Percentiles rank a stretch among this genome's conserved stretches.
These are phyloP conservation scores for Butyriboletus appendiculatus DNA, from an alignment of 1,284 basidiomycete genomes.

Conservation along the genomic window DNA sequence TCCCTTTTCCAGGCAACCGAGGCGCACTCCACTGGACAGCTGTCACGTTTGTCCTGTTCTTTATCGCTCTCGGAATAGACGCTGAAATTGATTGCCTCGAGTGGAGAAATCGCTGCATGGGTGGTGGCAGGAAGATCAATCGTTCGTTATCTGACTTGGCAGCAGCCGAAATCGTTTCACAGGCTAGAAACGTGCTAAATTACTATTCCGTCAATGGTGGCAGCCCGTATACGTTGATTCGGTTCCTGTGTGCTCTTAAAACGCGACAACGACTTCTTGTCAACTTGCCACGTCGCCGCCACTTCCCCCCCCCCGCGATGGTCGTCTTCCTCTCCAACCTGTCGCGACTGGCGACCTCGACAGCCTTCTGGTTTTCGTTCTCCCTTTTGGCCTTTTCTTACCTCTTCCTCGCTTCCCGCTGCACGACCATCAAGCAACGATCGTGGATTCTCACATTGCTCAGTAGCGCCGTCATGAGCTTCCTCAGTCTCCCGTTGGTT, in stretches of 20 bases:
- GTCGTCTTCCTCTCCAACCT: slow-evolving; percentile 18
- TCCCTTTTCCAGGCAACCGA: slow-evolving; percentile 2
- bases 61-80: background rate
- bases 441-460: slow-evolving; percentile 57
- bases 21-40: background rate
- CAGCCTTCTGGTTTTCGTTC: slow-evolving; percentile 27
- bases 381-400: slow-evolving; percentile 36
- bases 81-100: background rate
- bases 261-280: slow-evolving; percentile 7
- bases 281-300: slow-evolving; percentile 26
- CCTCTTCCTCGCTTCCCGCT: slow-evolving; percentile 36
- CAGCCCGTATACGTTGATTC: slow-evolving; percentile 11
- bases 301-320: slow-evolving; percentile 20
- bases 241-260: slow-evolving; percentile 27
- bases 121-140: slow-evolving; percentile 6
- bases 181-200: slow-evolving; percentile 25
- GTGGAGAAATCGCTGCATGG: slow-evolving; percentile 15
- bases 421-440: slow-evolving; percentile 42
- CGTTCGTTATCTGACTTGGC: slow-evolving; percentile 19
- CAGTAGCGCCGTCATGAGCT: slow-evolving; percentile 46
- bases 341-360: slow-evolving; percentile 22
- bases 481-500: slow-evolving; percentile 48
- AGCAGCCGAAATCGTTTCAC: slow-evolving; percentile 22
- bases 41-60: slow-evolving; percentile 22
- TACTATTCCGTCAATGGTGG: slow-evolving; percentile 12